Base-by-base conservation (phyloP, 495 filamentous ascomycete species). In the Aspergillus coremiiformis region DNA sequence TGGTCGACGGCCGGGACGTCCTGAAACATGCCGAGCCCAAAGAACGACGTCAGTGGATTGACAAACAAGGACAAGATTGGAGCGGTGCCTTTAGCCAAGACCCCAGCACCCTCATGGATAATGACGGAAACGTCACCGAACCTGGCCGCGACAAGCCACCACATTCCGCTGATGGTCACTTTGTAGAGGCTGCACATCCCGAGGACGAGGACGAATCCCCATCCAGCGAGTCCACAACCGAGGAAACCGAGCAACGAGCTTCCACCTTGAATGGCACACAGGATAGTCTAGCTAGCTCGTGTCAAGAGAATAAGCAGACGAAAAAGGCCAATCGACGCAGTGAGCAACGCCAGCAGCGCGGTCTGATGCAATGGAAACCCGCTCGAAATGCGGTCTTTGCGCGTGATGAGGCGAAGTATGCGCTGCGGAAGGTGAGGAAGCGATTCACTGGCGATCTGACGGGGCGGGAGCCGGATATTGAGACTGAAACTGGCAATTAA, bases 51-150 rank as follows among this genome's bases (percentile, higher is more conserved):
- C 84, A 78, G 55, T 96, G 92, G 87, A 71, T 95, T 17, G 76
- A 82, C 29, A 85, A 83, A 59, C 81, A 86, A 47, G 92, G 92
- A 4, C 82, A 81, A 15, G 89, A 96, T 65, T 96, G 91, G 92
- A 83, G 77, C 35, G 88, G 87, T n/a, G 87, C 90, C 0, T 96
- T 96, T 49, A 82, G 82, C 6, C 66, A 84, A 15, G 84, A 85
- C 51, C 80, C 82, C 2, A 71, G 75, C 32, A 72, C 76, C 0
- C 78, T 76, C 47, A 70, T 80, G 29, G 74, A 83, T 52, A 61
- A 63, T 2, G 57, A 62, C 15, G 78, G 78, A 3, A 65, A 65
- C n/a, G 60, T 68, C 43, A 72, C 78, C 4, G 78, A 81, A 57
- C 77, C 79, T 5, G 79, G 81, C 11, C 64, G 55, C 3, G 78